phyloP scores from a whole-genome alignment of 208 protist species.

The Endotrypanum monterogeii region DNA sequence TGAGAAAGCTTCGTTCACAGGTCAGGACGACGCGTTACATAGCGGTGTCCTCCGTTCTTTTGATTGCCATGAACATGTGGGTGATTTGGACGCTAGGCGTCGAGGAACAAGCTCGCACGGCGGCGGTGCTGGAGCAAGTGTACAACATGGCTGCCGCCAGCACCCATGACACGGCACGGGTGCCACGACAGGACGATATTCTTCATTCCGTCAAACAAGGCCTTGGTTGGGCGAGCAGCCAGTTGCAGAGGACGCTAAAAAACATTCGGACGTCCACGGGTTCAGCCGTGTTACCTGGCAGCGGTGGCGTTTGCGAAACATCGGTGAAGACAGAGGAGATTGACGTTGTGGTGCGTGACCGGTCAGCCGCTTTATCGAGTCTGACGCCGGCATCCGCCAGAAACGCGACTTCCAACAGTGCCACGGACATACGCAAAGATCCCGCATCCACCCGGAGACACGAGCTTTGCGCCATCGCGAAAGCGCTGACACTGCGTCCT shows the following conservation, averaged over 20 bases:
- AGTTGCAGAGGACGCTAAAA: not conserved
- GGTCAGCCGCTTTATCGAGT: not conserved
- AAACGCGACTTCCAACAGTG: too few relatives aligned
- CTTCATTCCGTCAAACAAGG: conserved; percentile 10
- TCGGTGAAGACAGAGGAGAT: not conserved
- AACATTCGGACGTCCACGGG: not conserved
- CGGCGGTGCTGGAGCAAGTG: conserved; percentile 41
- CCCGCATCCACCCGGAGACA: not conserved
- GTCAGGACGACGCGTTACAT: conserved; percentile 43
- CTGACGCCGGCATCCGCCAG: not conserved
- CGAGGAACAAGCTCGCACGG: conserved; percentile 35
- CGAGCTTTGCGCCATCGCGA: conserved; percentile 37
- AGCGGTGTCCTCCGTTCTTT: conserved; percentile 25
- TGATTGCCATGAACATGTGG: conserved; percentile 41
- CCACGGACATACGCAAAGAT: not conserved
- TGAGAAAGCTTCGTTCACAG: conserved; percentile 41
- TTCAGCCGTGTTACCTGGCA: not conserved
- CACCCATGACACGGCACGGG: not conserved
- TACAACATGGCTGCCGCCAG: conserved; percentile 34
- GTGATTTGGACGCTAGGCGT: conserved; percentile 19
- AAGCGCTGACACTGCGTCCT: conserved; percentile 32
- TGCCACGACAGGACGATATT: not conserved
- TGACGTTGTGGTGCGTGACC: not conserved
- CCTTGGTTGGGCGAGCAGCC: conserved; percentile 7
- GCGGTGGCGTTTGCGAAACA: not conserved